Percentiles rank a stretch among this genome's conserved stretches.
These are phyloP conservation scores for Fraxinus excelsior DNA, from an alignment of 257 asterid genomes.

Conservation along the genomic window DNA sequence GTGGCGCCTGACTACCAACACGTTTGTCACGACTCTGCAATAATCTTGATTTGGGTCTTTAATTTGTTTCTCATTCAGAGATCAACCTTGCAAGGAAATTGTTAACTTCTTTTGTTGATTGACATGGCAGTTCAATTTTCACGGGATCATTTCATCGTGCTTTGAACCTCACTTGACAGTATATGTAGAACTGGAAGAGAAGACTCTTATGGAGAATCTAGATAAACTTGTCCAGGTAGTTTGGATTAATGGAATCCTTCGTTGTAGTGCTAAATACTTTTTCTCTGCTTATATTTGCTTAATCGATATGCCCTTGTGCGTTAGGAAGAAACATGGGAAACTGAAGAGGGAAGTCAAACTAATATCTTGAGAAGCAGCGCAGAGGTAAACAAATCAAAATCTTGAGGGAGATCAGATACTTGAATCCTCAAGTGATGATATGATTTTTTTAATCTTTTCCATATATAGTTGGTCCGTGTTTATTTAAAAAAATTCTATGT, in stretches of 20 bases:
- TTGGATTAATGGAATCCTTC: constrained; percentile 28
- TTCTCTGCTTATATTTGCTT: constrained; percentile 22
- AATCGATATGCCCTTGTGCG: constrained; percentile 25
- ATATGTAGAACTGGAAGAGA: constrained; percentile 94
- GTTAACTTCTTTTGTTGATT: constrained; percentile 29
- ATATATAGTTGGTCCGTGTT: background rate
- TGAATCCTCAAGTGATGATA: background rate
- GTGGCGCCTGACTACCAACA: background rate
- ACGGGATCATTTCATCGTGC: constrained; percentile 94
- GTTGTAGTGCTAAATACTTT: constrained; percentile 14
- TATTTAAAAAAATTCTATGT: background rate
- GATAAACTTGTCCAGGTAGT: constrained; percentile 95
- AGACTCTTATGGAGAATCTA: constrained; percentile 91
- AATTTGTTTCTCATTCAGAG: constrained; percentile 22
- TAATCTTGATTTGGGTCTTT: constrained; percentile 13
- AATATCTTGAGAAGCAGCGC: constrained; percentile 92
- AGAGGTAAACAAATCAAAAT: constrained; percentile 59
- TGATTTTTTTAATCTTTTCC: constrained; percentile 1
- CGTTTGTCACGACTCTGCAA: background rate
- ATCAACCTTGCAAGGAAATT: constrained; percentile 19
- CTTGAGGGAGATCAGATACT: constrained; percentile 14
- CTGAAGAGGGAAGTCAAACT: constrained; percentile 96
- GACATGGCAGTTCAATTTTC: constrained; percentile 85
- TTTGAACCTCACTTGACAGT: constrained; percentile 93
- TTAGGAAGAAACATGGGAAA: constrained; percentile 98